Percentiles rank a stretch among this genome's conserved stretches.
Conservation (phyloP, 106 monocot species). For the Chionographis japonica region DNA sequence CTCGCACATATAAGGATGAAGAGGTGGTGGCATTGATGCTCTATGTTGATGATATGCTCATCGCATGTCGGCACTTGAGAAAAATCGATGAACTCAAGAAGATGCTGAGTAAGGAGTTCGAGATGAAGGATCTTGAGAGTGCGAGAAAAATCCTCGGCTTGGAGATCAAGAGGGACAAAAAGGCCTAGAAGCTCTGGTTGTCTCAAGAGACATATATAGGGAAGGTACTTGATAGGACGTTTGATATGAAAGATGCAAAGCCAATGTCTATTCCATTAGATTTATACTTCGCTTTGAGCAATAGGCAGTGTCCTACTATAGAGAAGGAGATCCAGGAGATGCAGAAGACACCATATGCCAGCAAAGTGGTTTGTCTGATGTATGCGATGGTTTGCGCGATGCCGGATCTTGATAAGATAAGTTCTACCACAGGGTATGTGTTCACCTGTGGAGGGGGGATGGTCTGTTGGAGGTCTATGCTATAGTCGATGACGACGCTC, state of each 20-base stretch:
- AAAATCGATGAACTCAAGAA: not conserved
- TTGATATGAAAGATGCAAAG: not conserved
- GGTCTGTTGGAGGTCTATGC: not conserved
- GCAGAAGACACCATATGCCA: not conserved
- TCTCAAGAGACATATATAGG: conserved; percentile 4
- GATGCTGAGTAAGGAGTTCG: not conserved
- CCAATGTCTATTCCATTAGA: not conserved
- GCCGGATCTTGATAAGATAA: not conserved
- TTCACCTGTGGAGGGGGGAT: not conserved
- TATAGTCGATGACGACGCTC: not conserved
- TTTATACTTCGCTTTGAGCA: not conserved
- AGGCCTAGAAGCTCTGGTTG: not conserved
- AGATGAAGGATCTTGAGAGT: conserved; percentile 7
- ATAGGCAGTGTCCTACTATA: not conserved
- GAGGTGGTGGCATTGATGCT: not conserved
- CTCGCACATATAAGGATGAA: not conserved
- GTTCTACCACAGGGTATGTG: not conserved
- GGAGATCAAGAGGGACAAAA: not conserved
- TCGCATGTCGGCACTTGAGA: not conserved
- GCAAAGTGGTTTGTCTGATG: conserved; percentile 1
- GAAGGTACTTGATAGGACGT: not conserved
- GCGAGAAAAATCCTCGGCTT: not conserved
- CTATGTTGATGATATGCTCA: conserved; percentile 7
- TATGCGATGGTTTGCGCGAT: conserved; percentile 9
- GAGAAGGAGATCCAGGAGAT: not conserved